phyloP scores from a whole-genome alignment of 148 eudicot species.

The Heliamphora exappendiculata region DNA sequence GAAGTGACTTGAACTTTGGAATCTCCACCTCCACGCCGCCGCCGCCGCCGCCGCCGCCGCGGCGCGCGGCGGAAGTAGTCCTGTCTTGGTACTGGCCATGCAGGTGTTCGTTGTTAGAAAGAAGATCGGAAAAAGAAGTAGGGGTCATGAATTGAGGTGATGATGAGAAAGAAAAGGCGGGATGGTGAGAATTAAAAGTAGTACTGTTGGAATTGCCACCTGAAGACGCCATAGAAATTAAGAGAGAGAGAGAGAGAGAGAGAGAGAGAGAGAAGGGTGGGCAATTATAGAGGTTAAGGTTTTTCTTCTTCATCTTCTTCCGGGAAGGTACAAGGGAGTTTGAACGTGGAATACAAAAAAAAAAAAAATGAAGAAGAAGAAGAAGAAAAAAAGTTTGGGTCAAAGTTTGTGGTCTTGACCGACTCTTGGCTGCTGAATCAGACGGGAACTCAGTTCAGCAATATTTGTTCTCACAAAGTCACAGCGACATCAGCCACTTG shows the following conservation, averaged over 20 bases:
- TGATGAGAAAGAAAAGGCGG: constrained; percentile 17
- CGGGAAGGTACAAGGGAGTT: constrained; percentile 37
- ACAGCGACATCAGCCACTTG: too few relatives aligned
- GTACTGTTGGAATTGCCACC: constrained; percentile 36
- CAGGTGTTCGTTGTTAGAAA: constrained; percentile 18
- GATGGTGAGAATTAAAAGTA: constrained; percentile 17
- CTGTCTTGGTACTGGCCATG: neutral
- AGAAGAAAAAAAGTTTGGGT: constrained; percentile 41
- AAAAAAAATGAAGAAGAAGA: too few relatives aligned
- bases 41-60: too few relatives aligned
- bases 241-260: constrained; percentile 5
- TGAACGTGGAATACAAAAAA: constrained; percentile 94
- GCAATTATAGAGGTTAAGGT: neutral
- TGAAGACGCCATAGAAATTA: constrained; percentile 35
- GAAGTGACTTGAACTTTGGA: constrained; percentile 50
- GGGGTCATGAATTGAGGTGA: constrained; percentile 30
- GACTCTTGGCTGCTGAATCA: constrained; percentile 33
- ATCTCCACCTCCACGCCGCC: constrained; percentile 16
- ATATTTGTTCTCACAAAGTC: too few relatives aligned
- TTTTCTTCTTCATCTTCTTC: constrained; percentile 14
- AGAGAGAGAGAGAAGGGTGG: neutral
- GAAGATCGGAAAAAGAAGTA: constrained; percentile 58
- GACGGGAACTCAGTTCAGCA: too few relatives aligned
- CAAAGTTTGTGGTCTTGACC: constrained; percentile 81
- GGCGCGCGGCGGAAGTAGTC: neutral